Evolutionary conservation across 108 stramenopile species (phyloP).

Genomic region (Fragilaria crotonensis): DNA sequence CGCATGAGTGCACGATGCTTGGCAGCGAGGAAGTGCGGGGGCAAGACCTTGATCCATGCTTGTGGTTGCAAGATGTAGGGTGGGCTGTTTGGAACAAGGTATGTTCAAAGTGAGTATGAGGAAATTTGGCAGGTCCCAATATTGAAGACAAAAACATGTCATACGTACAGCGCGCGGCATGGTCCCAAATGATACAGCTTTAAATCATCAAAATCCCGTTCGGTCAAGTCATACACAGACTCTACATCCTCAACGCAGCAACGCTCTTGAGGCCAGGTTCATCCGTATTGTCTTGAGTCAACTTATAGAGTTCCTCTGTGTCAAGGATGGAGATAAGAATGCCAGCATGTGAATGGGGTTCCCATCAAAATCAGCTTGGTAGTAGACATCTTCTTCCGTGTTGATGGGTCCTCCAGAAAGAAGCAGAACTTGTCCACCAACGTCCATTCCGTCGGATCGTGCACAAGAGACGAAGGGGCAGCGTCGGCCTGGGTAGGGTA

Average conservation of each 20-base stretch:
- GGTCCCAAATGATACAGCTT: constrained; percentile 83
- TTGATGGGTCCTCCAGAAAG: constrained; percentile 86
- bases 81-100: constrained; percentile 37
- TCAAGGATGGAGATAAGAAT: constrained; percentile 71
- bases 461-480: constrained; percentile 50
- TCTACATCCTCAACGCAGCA: constrained; percentile 72
- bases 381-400: constrained; percentile 83
- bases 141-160: background rate
- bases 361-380: constrained; percentile 79
- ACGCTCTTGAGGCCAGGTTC: constrained; percentile 52
- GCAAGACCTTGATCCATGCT: constrained; percentile 79
- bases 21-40: constrained; percentile 68
- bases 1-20: constrained; percentile 56
- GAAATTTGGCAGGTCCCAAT: no score
- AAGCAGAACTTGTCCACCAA: constrained; percentile 85
- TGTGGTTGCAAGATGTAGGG: constrained; percentile 70
- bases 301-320: constrained; percentile 69
- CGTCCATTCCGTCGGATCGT: constrained; percentile 74
- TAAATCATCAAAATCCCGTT: constrained; percentile 78
- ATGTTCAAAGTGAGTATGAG: background rate
- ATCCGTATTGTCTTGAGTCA: constrained; percentile 23
- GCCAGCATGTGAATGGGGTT: constrained; percentile 83
- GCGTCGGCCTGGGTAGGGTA: constrained; percentile 72
- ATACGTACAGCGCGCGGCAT: constrained; percentile 55
- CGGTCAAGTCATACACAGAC: constrained; percentile 73